Evolutionary conservation across 768 basidiomycete species (phyloP), one percentile per base, ranked within the genome.

Genomic region (Sutorius australiensis): DNA sequence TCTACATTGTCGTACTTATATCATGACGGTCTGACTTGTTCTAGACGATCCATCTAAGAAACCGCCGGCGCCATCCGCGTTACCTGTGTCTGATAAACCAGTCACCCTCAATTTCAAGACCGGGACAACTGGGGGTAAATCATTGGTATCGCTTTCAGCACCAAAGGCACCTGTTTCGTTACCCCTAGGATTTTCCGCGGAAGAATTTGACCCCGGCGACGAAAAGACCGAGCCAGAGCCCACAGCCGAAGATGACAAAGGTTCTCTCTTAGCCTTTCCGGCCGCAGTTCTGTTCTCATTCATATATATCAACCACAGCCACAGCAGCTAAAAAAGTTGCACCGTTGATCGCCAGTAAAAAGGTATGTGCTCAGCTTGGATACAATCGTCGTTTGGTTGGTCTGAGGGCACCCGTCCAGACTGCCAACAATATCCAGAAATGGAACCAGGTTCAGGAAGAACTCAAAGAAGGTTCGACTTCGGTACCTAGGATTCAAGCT

Each of bases 371-470:
- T 3, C 1, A 44, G 10, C 3, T 34, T 5, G 3, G 21, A 36
- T 28, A 11, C 46, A 6, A 7, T 41, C 17, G 13, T 44, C 30
- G 14, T 16, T 19, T 9, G 17, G 8, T 16, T 44, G n/a, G 46
- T 31, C n/a, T 61, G 40, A 57, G 24, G 24, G 24, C 48, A 27
- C 53, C 14, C 44, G 8, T 48, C 38, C 66, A 97, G 92, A 89
- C 85, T 41, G 89, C 81, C 45, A 89, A 81, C 68, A 93, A 94
- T 63, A 98, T 99, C 66, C 86, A 80, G 63, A 98, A 98, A 67
- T 99, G 95, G 97, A 98, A 95, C 67, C 87, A 87, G 73, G 91
- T 95, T 10, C 92, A 95, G 71, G 87, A 87, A 71, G 95, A 93
- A 63, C 78, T 97, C 46, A 81, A 80, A 33, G 77, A 81, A 54